These are phyloP conservation scores for Cerioporus squamosus DNA, from an alignment of 1,284 basidiomycete genomes.

Conservation along the genomic window DNA sequence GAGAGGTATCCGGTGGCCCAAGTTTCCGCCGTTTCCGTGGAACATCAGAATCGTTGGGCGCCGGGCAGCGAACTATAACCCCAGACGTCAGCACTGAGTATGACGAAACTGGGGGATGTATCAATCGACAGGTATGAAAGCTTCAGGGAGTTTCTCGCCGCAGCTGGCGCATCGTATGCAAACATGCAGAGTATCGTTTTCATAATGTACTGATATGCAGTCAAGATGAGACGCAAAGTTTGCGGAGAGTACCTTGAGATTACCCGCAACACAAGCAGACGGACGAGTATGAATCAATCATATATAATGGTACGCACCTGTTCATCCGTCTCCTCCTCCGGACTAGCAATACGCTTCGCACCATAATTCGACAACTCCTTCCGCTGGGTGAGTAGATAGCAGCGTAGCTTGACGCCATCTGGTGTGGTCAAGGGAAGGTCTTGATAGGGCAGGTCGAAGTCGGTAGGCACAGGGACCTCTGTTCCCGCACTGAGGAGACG, in stretches of 20 bases:
- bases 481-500: slow-evolving; percentile 4
- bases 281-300: neutral
- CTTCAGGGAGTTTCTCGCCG: too few species aligned
- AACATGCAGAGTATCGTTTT: too few species aligned
- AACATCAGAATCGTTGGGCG: slow-evolving; percentile 90
- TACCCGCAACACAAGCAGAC: neutral
- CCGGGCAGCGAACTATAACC: slow-evolving; percentile 55
- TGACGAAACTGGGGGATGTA: neutral
- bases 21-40: slow-evolving; percentile 87
- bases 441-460: slow-evolving; percentile 75
- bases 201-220: too few species aligned
- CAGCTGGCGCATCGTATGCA: too few species aligned
- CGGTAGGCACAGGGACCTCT: slow-evolving; percentile 77
- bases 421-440: slow-evolving; percentile 70
- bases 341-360: slow-evolving; percentile 10
- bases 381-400: slow-evolving; percentile 62
- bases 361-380: slow-evolving; percentile 33
- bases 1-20: slow-evolving; percentile 88
- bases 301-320: slow-evolving; percentile 25
- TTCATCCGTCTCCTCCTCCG: slow-evolving; percentile 25
- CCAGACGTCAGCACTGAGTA: too few species aligned
- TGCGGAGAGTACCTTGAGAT: too few species aligned
- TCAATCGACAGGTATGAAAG: neutral
- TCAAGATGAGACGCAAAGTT: too few species aligned
- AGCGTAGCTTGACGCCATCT: slow-evolving; percentile 62